Evolutionary conservation across 148 eudicot genomes (phyloP).

Genomic region (Polygonum maritimum): DNA sequence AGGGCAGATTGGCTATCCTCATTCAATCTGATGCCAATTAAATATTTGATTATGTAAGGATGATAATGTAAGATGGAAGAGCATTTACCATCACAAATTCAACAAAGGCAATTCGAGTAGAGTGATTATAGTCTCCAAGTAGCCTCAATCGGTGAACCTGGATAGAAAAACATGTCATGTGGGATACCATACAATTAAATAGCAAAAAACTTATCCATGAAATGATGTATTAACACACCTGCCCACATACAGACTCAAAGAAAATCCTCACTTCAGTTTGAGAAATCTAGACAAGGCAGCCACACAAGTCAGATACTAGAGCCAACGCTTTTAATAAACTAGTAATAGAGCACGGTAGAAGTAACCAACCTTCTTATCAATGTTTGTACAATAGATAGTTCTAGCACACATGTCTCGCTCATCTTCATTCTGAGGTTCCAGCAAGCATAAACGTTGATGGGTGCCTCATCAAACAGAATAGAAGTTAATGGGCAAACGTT

Average conservation of each 20-base stretch:
- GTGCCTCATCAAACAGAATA: background rate
- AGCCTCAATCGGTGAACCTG: constrained; percentile 12
- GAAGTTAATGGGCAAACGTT: background rate
- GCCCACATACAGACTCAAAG: constrained; percentile 80
- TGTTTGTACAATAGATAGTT: constrained; percentile 89
- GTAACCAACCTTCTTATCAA: constrained; percentile 72
- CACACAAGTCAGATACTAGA: background rate
- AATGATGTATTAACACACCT: constrained; percentile 29
- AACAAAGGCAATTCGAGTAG: constrained; percentile 13
- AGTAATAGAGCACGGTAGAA: background rate
- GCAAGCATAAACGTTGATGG: background rate
- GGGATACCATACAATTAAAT: background rate
- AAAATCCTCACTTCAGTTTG: constrained; percentile 83
- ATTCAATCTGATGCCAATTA: background rate
- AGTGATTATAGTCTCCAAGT: constrained; percentile 13
- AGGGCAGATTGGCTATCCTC: background rate
- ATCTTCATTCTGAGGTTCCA: constrained; percentile 64
- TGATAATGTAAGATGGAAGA: background rate
- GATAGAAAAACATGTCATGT: constrained; percentile 4
- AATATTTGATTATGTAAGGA: background rate
- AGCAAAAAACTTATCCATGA: background rate
- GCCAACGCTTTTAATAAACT: background rate
- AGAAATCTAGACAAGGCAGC: constrained; percentile 43
- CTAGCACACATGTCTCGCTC: constrained; percentile 99
- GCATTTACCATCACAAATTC: constrained; percentile 9